phyloP scores from a whole-genome alignment of 139 green algal genomes.

The Chlorella sp. region DNA sequence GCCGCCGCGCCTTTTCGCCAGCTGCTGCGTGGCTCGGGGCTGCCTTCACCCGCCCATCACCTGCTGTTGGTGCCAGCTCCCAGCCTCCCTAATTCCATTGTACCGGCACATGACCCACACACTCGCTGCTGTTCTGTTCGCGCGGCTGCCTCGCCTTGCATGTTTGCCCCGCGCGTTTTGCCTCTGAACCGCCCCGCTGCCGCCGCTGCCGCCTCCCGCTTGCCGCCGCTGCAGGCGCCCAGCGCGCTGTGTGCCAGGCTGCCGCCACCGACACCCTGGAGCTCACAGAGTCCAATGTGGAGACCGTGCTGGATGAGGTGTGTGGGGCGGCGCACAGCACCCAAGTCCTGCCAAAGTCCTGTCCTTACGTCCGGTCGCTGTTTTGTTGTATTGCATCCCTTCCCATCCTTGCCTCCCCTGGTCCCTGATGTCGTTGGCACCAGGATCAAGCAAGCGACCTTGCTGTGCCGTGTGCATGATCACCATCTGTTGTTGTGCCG shows the following conservation, averaged over 20 bases:
- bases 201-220: too few species aligned
- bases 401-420: neutral
- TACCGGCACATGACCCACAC: too few species aligned
- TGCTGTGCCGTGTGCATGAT: neutral
- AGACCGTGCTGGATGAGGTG: constrained; percentile 97
- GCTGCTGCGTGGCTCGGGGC: too few species aligned
- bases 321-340: neutral
- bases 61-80: too few species aligned
- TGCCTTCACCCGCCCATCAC: neutral
- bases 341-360: neutral
- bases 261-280: constrained; percentile 73
- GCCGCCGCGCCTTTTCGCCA: too few species aligned
- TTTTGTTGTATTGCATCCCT: neutral
- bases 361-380: neutral
- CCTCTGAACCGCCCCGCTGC: too few species aligned
- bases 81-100: too few species aligned
- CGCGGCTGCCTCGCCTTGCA: too few species aligned
- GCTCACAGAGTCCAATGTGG: constrained; percentile 98
- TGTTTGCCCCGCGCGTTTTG: neutral
- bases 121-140: neutral
- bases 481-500: neutral
- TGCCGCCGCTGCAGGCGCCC: neutral
- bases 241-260: constrained; percentile 5
- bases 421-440: neutral
- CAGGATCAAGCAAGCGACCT: neutral